Evolutionary conservation across 306 rosid species (phyloP).

Genomic region (Benincasa hispida): DNA sequence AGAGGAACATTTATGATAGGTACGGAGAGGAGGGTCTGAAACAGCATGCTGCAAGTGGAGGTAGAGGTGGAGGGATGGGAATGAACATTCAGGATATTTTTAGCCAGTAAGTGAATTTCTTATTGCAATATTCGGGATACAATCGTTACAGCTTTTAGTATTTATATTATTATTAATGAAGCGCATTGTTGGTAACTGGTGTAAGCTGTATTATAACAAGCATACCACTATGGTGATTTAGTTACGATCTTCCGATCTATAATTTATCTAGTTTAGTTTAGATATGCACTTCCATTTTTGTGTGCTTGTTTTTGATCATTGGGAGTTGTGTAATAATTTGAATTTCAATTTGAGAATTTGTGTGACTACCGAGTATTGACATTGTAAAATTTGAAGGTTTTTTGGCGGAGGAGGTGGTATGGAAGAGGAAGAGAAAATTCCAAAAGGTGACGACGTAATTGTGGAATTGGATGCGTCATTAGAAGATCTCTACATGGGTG

Average conservation of each 20-base stretch:
- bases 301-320: background rate
- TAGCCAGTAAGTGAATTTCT: constrained; percentile 40
- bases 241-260: background rate
- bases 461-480: constrained; percentile 75
- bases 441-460: constrained; percentile 79
- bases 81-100: constrained; percentile 88
- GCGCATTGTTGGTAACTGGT: background rate
- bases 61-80: constrained; percentile 76
- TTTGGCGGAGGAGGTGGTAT: constrained; percentile 62
- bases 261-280: background rate
- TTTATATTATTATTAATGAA: background rate
- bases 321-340: background rate
- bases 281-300: background rate
- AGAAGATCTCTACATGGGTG: constrained; percentile 95
- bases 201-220: background rate
- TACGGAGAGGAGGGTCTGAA: constrained; percentile 93
- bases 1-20: constrained; percentile 72
- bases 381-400: constrained; percentile 35
- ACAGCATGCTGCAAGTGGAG: constrained; percentile 87
- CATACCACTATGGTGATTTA: background rate
- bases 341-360: background rate
- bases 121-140: background rate
- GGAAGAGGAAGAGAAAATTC: constrained; percentile 79
- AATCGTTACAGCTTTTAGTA: background rate
- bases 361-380: background rate